Base-by-base conservation (phyloP, 148 eudicot species). In the Polygonum aviculare region DNA sequence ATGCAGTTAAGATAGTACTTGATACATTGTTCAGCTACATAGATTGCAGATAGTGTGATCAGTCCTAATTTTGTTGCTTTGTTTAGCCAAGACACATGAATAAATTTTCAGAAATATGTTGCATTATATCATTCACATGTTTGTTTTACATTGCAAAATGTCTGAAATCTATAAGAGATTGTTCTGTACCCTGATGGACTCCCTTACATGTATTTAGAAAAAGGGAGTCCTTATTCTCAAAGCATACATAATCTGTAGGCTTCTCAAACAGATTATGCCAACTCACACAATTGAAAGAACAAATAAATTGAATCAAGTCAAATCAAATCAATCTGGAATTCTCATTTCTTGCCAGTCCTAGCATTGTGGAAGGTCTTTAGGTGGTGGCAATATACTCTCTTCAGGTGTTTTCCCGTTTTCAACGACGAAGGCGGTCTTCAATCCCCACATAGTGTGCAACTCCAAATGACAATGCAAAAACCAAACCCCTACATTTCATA, bases 291-390 rank as follows among this genome's bases (percentile, higher is more conserved):
- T 62, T 12, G 22, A 62, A 62, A 62, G 38, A 62, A 62, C 69
- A 62, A 62, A 62, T 62, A 31, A 62, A 62, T 62, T 62, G 69
- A 62, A 62, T 62, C 15, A 62, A 62, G 26, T 31, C 18, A 26
- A 62, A 62, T 4, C 38, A 26, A 26, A 22, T 62, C 69, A 62
- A 62, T 26, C 2, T 31, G 38, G 39, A 16, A 62, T 62, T 22
- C 3, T 10, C 38, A 54, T 31, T 3, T 21, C 69, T 60, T 26
- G 35, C 69, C 12, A 62, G 69, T 11, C 12, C 16, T 31, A 62
- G 39, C 69, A 62, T 62, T 62, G 69, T 62, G 69, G 69, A 62
- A 62, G 69, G 38, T 31, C 69, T 31, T 62, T 62, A 62, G 69
- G 69, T 26, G 69, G 69, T 62, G 69, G 69, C 38, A 62, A 33